These are phyloP conservation scores for Sporothrix globosa DNA, from an alignment of 2,329 filamentous ascomycete species.

Conservation along the genomic window DNA sequence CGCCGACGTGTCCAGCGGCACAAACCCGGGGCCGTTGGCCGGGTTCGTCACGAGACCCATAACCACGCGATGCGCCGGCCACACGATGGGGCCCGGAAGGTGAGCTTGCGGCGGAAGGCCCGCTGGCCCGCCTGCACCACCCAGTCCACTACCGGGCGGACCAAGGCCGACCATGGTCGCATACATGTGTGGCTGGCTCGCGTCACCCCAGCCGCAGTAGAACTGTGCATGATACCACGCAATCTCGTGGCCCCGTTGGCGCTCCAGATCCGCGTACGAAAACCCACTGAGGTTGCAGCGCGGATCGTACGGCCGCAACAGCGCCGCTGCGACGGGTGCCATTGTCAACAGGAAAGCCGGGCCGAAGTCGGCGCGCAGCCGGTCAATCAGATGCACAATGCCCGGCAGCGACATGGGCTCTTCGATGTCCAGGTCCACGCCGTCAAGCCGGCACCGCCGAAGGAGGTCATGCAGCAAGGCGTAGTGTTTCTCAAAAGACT, in stretches of 20 bases:
- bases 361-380: conserved; percentile 68
- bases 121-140: conserved; percentile 65
- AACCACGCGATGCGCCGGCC: conserved; percentile 69
- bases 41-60: conserved; percentile 76
- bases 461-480: conserved; percentile 65
- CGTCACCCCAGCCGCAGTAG: conserved; percentile 80
- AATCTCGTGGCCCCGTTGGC: conserved; percentile 63
- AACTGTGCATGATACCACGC: conserved; percentile 84
- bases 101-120: conserved; percentile 55
- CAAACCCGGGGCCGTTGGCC: conserved; percentile 67
- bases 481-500: conserved; percentile 72
- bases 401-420: conserved; percentile 69
- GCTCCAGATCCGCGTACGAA: conserved; percentile 71
- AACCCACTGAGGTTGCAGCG: conserved; percentile 73
- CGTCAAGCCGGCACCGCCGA: conserved; percentile 60
- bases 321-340: conserved; percentile 74
- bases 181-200: conserved; percentile 55
- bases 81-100: conserved; percentile 66
- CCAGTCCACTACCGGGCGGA: conserved; percentile 68
- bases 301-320: conserved; percentile 59
- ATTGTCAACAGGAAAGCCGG: conserved; percentile 71
- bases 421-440: conserved; percentile 75
- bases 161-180: conserved; percentile 55
- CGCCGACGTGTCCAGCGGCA: conserved; percentile 61
- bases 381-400: conserved; percentile 65